Base-by-base conservation (phyloP, 345 rosid species). In the Populus simonii region DNA sequence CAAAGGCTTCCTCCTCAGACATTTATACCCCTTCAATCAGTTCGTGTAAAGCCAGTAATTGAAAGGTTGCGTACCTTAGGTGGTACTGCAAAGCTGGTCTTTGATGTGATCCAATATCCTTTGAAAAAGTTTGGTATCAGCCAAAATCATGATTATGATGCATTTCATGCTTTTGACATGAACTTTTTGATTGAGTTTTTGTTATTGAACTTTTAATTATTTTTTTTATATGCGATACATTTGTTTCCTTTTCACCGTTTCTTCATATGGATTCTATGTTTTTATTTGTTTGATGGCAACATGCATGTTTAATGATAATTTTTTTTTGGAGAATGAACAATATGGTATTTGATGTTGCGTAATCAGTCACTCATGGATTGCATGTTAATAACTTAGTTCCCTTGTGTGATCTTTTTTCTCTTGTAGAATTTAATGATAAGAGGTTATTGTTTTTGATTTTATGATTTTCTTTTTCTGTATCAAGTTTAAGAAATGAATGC, bases 1-100 rank as follows among this genome's bases (percentile, higher is more conserved):
- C 96, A 93, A 81, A 86, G 99, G 89, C 98, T 96, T 91, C 98
- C 99, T 83, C 98, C 99, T 68, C 92, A 87, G 89, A 96, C 99
- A 73, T 96, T 96, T 88, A 91, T 93, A 77, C 99, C 99, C 55
- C 93, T 96, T 82, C 97, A 89, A 80, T 90, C 99, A 16, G 92
- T 93, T 79, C 98, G 98, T 77, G 94, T 93, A 71, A 96, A 96
- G 92, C 93, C 93, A 71, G 84, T 93, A 59, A 38, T 79, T 77
- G 99, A 96, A 87, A 87, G 93, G 86, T 77, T 93, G 78, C 94
- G 98, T 77, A 86, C 87, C 67, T 86, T 93, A 77, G 97, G 92
- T 55, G 94, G 98, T 74, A 88, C 96, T 65, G 92, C 98, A 70
- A 92, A 85, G 87, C 92, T 89, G 62, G 81, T 89, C 75, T 96